Evolutionary conservation across 2,329 filamentous ascomycete genomes (phyloP).

Genomic region (Penicillium digitatum): DNA sequence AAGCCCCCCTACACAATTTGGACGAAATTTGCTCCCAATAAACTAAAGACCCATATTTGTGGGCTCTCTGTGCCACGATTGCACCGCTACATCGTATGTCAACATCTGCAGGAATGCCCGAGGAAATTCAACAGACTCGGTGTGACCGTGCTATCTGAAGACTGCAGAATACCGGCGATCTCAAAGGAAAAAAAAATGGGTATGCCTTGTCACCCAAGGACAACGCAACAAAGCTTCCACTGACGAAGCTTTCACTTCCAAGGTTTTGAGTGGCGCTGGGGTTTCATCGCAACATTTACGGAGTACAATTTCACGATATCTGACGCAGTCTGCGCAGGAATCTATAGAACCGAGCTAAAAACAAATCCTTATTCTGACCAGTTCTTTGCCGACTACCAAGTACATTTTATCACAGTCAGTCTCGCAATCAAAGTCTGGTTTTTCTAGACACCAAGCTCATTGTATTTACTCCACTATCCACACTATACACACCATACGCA

Average conservation of each 20-base stretch:
- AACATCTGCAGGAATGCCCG: slow-evolving; percentile 1
- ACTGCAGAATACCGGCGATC: not conserved
- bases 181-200: not conserved
- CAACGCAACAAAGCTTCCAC: slow-evolving; percentile 1
- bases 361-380: not conserved
- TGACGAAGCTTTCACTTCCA: slow-evolving; percentile 3
- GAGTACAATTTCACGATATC: not conserved
- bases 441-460: not conserved
- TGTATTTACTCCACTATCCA: not conserved
- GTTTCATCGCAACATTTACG: not conserved
- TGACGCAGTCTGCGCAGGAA: not conserved
- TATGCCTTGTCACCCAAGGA: slow-evolving; percentile 2
- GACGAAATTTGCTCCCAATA: not conserved
- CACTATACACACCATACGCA: not conserved
- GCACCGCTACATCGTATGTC: not conserved
- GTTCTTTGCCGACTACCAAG: not conserved
- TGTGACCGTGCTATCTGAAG: not conserved
- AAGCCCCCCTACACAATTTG: not conserved
- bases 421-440: not conserved
- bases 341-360: not conserved
- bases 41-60: not conserved
- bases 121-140: not conserved
- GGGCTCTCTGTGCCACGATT: not conserved
- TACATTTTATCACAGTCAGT: not conserved
- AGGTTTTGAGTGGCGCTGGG: not conserved